Conservation (phyloP, 257 asterid species). For the Thymus quinquecostatus region DNA sequence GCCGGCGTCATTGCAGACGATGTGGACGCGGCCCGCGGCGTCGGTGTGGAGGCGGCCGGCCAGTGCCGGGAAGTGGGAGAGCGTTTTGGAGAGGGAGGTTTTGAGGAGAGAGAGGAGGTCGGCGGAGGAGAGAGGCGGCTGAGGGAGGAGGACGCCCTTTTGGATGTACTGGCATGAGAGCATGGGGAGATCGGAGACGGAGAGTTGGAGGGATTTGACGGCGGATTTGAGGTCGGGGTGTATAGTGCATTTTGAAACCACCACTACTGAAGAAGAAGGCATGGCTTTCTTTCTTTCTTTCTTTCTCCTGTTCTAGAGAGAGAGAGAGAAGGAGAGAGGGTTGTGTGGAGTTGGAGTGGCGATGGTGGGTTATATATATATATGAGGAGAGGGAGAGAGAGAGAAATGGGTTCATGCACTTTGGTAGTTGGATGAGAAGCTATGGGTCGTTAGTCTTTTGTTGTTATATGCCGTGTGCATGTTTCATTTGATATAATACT, state of each 20-base stretch:
- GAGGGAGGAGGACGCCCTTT: slow-evolving; percentile 76
- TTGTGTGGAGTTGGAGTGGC: slow-evolving; percentile 1
- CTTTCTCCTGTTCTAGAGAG: neutral
- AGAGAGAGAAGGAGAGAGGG: neutral
- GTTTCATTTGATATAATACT: too few relatives aligned
- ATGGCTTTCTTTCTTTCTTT: slow-evolving; percentile 30
- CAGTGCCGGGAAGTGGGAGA: slow-evolving; percentile 76
- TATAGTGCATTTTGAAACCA: slow-evolving; percentile 68
- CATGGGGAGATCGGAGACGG: slow-evolving; percentile 97
- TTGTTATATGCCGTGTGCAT: neutral
- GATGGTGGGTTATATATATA: slow-evolving; percentile 27
- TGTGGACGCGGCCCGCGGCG: slow-evolving; percentile 58
- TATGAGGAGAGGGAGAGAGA: neutral
- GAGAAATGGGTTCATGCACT: slow-evolving; percentile 45
- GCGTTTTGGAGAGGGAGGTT: slow-evolving; percentile 67
- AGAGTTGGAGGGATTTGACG: slow-evolving; percentile 64
- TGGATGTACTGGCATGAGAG: slow-evolving; percentile 94
- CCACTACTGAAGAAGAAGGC: slow-evolving; percentile 71
- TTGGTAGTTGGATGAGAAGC: slow-evolving; percentile 31
- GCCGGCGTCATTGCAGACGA: slow-evolving; percentile 69
- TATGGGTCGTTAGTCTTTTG: slow-evolving; percentile 32
- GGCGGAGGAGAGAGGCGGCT: slow-evolving; percentile 46
- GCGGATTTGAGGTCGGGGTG: slow-evolving; percentile 57
- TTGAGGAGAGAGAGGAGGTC: slow-evolving; percentile 65
- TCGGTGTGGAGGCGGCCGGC: slow-evolving; percentile 88